Base-by-base conservation (phyloP, 78 protist genomes). In the Cavenderia fasciculata region DNA sequence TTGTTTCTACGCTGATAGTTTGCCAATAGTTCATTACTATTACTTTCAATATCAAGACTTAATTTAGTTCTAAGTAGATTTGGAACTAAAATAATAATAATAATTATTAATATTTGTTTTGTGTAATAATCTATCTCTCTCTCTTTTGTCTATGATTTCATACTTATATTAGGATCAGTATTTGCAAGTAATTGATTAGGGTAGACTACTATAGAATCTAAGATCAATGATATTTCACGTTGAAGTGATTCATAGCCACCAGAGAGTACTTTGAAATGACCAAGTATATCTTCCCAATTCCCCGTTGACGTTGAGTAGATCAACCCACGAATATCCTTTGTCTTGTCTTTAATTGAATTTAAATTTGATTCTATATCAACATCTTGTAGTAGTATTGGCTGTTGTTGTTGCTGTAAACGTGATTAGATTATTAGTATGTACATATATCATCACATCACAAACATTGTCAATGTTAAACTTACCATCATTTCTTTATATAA, bases 221-320 rank as follows among this genome's bases (percentile, higher is more conserved):
- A 36, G 43, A 77, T 63, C 6, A 31, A 21, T 14, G 41, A 43
- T 2, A 63, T 56, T 29, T 77, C 87, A 33, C 63, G 41, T 43
- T 63, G 51, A 36, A 77, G 49, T n/a, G 87, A 16, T 0, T 63
- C 74, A 77, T 77, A 77, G 46, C 63, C 87, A 77, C 87, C 87
- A 19, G 87, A 61, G 43, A 77, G 38, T 1, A 77, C 61, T 23
- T 38, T 59, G 25, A 77, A 77, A 38, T 77, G 87, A 44, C 87
- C 87, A 6, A 77, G 52, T 21, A 61, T 25, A 63, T 77, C 87
- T 27, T 77, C 87, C 87, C 87, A 77, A 49, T 77, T 77, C 0
- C 51, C 31, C n/a, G 74, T 77, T 12, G 87, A 38, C 34, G 87
- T 77, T 18, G 87, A 63, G 8, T 34, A 34, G n/a, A 77, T 36